Conservation (phyloP, 2,329 filamentous ascomycete species). For the Claviceps quebecensis region DNA sequence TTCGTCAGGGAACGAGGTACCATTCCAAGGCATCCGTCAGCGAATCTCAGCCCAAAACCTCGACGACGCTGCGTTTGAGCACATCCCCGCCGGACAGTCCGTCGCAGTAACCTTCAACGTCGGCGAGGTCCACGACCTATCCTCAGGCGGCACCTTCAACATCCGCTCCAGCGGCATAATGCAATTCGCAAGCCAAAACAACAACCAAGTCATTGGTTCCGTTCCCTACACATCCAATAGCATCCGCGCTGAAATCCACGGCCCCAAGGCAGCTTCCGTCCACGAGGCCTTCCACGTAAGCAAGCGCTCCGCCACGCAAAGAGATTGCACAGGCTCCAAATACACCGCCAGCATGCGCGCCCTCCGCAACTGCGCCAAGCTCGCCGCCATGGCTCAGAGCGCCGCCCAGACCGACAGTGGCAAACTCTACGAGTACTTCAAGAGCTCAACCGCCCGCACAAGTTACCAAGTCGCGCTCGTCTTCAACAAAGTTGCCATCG, state of each 20-base stretch:
- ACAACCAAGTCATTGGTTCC: constrained; percentile 37
- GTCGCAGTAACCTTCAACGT: constrained; percentile 39
- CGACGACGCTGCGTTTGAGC: constrained; percentile 33
- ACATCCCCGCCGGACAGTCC: constrained; percentile 32
- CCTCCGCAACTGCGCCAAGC: constrained; percentile 36
- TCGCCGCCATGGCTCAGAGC: constrained; percentile 37
- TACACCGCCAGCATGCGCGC: constrained; percentile 32
- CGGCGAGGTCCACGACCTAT: constrained; percentile 39
- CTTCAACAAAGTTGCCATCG: constrained; percentile 33
- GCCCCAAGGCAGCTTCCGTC: constrained; percentile 36
- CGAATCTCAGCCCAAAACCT: constrained; percentile 17
- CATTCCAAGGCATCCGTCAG: constrained; percentile 33
- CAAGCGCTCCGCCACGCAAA: constrained; percentile 38
- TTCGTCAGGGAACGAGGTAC: constrained; percentile 22
- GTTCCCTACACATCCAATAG: constrained; percentile 45
- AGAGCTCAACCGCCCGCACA: constrained; percentile 31
- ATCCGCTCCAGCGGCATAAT: constrained; percentile 42
- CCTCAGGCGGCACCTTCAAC: constrained; percentile 37
- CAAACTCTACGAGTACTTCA: constrained; percentile 50
- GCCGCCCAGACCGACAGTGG: constrained; percentile 35
- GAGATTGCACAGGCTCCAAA: constrained; percentile 38
- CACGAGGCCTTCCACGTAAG: constrained; percentile 28
- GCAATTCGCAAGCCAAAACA: constrained; percentile 36
- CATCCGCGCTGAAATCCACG: constrained; percentile 43
- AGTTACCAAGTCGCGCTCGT: constrained; percentile 38